A percentile compares a stretch with the other conserved stretches of the same genome.
Evolutionary conservation across 1,284 basidiomycete genomes (phyloP).

Genomic region (Pholiota adiposa): DNA sequence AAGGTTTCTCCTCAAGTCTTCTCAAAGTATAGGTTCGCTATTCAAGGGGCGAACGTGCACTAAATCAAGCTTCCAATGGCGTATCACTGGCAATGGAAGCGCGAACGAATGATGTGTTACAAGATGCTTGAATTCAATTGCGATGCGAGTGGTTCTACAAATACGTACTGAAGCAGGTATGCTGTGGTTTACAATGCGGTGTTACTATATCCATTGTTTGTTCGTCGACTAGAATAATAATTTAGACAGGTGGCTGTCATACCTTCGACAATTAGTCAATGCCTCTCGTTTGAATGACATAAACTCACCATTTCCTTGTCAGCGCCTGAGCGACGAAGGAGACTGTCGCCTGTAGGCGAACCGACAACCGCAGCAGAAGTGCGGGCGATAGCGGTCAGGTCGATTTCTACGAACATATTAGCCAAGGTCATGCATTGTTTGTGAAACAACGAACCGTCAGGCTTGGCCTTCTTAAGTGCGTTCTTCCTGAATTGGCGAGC

Average conservation of each 20-base stretch:
- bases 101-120: not conserved
- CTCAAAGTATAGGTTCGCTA: not conserved
- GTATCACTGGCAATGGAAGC: not conserved
- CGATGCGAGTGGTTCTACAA: slow-evolving; percentile 1
- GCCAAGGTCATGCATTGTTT: not conserved
- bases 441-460: slow-evolving; percentile 43
- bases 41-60: not conserved
- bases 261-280: not conserved
- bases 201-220: not conserved
- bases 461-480: slow-evolving; percentile 70
- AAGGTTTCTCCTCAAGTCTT: slow-evolving; percentile 1
- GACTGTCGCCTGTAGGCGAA: too few species aligned
- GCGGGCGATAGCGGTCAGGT: slow-evolving; percentile 80
- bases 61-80: not conserved
- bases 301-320: not conserved
- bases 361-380: slow-evolving; percentile 68
- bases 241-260: not conserved
- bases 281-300: not conserved
- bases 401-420: slow-evolving; percentile 47
- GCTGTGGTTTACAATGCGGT: not conserved
- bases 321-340: too few species aligned
- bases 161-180: not conserved
- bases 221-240: not conserved
- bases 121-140: not conserved
- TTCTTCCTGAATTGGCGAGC: slow-evolving; percentile 71